Evolutionary conservation across 2,329 filamentous ascomycete species (phyloP), one percentile per base, ranked within the genome.

Genomic region (Talaromyces sp.): DNA sequence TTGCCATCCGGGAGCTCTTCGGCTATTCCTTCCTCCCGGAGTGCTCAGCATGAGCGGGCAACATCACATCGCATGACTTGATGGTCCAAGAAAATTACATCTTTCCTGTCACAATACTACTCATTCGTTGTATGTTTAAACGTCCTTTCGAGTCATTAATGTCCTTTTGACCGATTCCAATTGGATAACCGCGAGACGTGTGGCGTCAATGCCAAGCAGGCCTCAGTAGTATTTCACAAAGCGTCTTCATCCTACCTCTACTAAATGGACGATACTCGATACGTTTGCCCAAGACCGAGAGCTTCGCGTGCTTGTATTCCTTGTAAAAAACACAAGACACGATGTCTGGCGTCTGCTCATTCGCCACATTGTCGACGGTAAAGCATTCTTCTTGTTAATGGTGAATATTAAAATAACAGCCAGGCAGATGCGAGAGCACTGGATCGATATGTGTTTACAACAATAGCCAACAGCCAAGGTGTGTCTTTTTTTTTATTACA

Each of bases 241-340:
- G 36, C 36, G 17, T 9, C 17, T 39, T 39, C 36, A 36, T 17
- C 11, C 13, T 10, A 10, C 22, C 5, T 10, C 13, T 6, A n/a
- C 15, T 17, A 28, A 39, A 61, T 61, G 59, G 47, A 55, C 15
- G 49, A 58, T 55, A 19, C 49, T 6, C 55, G 49, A n/a, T 61
- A 52, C 15, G 30, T 58, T 15, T 61, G 59, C 33, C 59, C 59
- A 28, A 44, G 59, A 28, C 59, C 59, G n/a, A 57, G 59, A 54
- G 55, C 36, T 15, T 47, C 22, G n/a, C 59, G 59, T 22, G 59
- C 59, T 39, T 61, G 59, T 30, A 27, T 39, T 39, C 47, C 59
- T 22, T 61, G 59, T 22, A 61, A 61, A 30, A 36, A 13, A 19
- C 59, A 61, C 59, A 61, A 61, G 55, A 58, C 59, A 13, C 59